phyloP scores from a whole-genome alignment of 179 eudicot species.

The Pouteria campechiana region DNA sequence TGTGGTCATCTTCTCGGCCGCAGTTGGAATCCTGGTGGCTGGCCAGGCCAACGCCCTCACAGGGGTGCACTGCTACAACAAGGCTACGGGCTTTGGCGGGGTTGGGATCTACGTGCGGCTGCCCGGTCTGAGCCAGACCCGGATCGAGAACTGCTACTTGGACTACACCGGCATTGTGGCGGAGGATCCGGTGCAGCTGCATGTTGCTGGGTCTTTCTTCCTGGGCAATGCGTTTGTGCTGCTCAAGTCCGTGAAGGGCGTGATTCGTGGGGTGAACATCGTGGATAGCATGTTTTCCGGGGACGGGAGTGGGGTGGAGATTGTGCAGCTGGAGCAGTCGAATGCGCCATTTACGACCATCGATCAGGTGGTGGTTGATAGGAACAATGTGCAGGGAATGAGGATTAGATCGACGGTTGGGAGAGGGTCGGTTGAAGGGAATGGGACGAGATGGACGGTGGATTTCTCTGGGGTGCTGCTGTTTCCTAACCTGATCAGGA shows the following conservation, averaged over 20 bases:
- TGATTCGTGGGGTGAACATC: constrained; percentile 40
- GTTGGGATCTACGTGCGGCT: constrained; percentile 56
- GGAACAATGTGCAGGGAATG: constrained; percentile 63
- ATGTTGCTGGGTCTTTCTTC: constrained; percentile 45
- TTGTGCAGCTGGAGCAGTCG: constrained; percentile 47
- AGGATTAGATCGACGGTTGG: constrained; percentile 45
- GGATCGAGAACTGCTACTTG: constrained; percentile 61
- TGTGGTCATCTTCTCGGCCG: constrained; percentile 61
- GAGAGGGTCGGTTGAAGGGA: constrained; percentile 25
- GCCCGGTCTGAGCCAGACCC: constrained; percentile 60
- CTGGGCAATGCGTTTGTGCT: constrained; percentile 55
- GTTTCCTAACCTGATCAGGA: constrained; percentile 48
- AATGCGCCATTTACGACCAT: constrained; percentile 27
- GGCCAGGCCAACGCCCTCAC: constrained; percentile 60
- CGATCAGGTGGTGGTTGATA: constrained; percentile 43
- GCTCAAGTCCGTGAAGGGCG: constrained; percentile 51
- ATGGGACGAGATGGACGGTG: constrained; percentile 38
- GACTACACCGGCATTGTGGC: constrained; percentile 74
- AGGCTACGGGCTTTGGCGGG: constrained; percentile 70
- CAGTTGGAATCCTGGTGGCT: constrained; percentile 34
- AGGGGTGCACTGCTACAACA: constrained; percentile 80
- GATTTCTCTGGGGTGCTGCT: constrained; percentile 40
- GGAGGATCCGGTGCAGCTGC: constrained; percentile 73
- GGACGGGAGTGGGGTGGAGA: constrained; percentile 35
- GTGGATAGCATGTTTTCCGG: constrained; percentile 77